Evolutionary conservation across 73 alveolate genomes (phyloP).

Genomic region (Urostyla sp.): DNA sequence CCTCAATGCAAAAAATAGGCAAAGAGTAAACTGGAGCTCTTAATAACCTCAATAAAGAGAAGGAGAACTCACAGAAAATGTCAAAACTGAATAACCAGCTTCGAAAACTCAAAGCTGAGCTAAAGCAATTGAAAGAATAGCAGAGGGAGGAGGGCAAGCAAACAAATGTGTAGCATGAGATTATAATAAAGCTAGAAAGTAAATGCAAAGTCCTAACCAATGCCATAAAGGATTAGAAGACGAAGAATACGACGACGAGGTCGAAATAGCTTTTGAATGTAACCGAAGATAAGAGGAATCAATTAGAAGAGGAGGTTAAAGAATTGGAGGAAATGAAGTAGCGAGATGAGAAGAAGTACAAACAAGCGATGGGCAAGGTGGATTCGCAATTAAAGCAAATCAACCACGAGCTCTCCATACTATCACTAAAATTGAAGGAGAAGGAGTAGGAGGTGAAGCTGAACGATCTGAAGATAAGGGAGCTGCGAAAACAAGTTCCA

Average conservation of each 20-base stretch:
- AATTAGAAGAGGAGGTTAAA: slow-evolving; percentile 44
- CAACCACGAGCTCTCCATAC: slow-evolving; percentile 36
- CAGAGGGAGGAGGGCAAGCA: slow-evolving; percentile 28
- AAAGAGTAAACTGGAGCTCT: slow-evolving; percentile 57
- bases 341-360: slow-evolving; percentile 55
- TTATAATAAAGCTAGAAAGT: slow-evolving; percentile 52
- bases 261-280: slow-evolving; percentile 9
- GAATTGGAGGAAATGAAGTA: slow-evolving; percentile 49
- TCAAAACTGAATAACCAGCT: slow-evolving; percentile 54
- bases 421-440: slow-evolving; percentile 63
- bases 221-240: slow-evolving; percentile 31
- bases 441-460: slow-evolving; percentile 71
- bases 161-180: slow-evolving; percentile 56
- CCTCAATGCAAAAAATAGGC: slow-evolving; percentile 29
- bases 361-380: slow-evolving; percentile 13
- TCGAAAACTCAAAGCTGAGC: slow-evolving; percentile 45
- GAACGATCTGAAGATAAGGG: slow-evolving; percentile 67
- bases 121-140: slow-evolving; percentile 31
- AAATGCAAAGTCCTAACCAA: slow-evolving; percentile 58
- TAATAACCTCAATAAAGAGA: slow-evolving; percentile 43
- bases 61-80: slow-evolving; percentile 50
- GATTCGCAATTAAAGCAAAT: slow-evolving; percentile 28
- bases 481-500: slow-evolving; percentile 60
- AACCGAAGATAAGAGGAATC: background rate
- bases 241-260: slow-evolving; percentile 19